Percentiles rank a stretch among this genome's conserved stretches.
phyloP scores from a whole-genome alignment of 176 grass and related monocot species.

The Carex cristatella region DNA sequence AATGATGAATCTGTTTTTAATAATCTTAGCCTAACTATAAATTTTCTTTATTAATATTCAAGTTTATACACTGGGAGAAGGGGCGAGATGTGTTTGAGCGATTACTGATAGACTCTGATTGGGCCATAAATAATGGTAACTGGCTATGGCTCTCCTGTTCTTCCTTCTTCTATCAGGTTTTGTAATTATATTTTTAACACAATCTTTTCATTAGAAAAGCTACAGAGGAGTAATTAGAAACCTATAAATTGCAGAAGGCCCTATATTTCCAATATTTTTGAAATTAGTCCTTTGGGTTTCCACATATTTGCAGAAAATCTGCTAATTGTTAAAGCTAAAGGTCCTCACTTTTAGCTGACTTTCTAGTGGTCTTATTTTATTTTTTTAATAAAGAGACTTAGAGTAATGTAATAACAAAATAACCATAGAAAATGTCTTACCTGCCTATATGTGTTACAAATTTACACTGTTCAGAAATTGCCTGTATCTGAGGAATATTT shows the following conservation, averaged over 20 bases:
- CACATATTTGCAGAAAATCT: neutral
- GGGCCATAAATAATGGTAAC: slow-evolving; percentile 89
- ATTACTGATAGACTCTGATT: slow-evolving; percentile 83
- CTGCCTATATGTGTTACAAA: neutral
- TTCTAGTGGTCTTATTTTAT: neutral
- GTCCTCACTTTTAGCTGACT: neutral
- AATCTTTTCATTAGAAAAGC: neutral
- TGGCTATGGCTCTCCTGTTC: slow-evolving; percentile 96
- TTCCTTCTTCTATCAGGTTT: slow-evolving; percentile 90
- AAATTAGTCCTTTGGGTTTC: neutral
- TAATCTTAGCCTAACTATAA: neutral
- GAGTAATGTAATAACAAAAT: neutral
- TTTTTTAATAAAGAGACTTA: neutral
- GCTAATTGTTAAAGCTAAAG: neutral
- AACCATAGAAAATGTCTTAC: neutral
- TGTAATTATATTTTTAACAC: neutral
- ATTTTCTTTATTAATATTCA: neutral
- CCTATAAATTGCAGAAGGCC: neutral
- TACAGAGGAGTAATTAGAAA: neutral
- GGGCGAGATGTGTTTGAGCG: slow-evolving; percentile 85
- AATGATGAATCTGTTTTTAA: neutral
- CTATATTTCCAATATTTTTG: neutral
- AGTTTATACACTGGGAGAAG: slow-evolving; percentile 98
- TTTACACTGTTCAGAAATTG: neutral
- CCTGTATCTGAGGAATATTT: neutral